Evolutionary conservation across 192 early-diverging fungal genomes (phyloP), one percentile per base, ranked within the genome.

Genomic region (Gamsiella multidivaricata): DNA sequence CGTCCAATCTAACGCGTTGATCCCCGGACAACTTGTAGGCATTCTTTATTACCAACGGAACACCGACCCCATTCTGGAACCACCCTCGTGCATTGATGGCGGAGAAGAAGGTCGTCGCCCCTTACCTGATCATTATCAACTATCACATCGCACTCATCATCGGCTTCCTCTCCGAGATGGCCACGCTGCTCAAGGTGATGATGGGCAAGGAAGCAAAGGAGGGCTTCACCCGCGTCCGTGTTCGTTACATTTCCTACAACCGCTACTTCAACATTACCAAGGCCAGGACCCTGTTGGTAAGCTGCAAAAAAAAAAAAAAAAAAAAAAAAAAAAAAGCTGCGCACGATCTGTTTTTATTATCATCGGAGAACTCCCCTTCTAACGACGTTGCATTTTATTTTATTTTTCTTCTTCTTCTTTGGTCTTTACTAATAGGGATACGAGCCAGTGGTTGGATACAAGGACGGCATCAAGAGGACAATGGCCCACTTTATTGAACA

Each of bases 21-120:
- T n/a, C n/a, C n/a, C n/a, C n/a, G n/a, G n/a, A n/a, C n/a, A n/a
- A 55, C 65, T 28, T 62, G 20, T 80, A 96, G 84, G 93, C 89
- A 22, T 98, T 94, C 81, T 90, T 93, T 72, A 90, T 98, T 59
- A 98, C 96, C 56, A 96, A 97, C 61, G 95, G 94, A 49, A 87
- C 92, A 9, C 95, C 95, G 36, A 86, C 92, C 23, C 90, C 90
- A 26, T 96, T 96, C 83, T 97, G 95, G 95, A 93, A 96, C 65
- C 89, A 95, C 65, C 88, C 93, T 64, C 86, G 88, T 43, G 81
- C 92, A 26, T 70, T 92, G 20, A 91, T 90, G 89, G 83, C 81
- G 1, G 81, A 88, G 72, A 86, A 87, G 52, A 84, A 83, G 11
- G 71, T 85, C 31, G 80, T 80, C 32, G 82, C 89, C 1, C 88